Conservation (phyloP, 495 filamentous ascomycete genomes). For the Parathielavia appendiculata region DNA sequence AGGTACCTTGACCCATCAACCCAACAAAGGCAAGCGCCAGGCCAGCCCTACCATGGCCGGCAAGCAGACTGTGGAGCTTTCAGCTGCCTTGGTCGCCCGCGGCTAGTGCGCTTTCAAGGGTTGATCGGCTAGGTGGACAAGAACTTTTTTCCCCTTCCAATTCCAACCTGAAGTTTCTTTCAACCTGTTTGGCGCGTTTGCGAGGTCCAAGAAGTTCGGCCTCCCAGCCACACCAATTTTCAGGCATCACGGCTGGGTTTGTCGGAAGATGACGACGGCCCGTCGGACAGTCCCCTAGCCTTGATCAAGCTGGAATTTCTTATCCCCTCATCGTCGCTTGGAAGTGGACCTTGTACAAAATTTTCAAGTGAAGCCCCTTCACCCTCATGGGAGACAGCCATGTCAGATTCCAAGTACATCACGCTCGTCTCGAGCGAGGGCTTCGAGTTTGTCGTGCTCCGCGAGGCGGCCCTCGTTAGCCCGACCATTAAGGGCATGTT, state of each 20-base stretch:
- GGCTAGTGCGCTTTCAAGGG: constrained; percentile 19
- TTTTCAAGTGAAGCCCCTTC: constrained; percentile 8
- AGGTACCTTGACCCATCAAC: not conserved
- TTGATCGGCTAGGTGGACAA: constrained; percentile 8
- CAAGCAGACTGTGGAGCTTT: constrained; percentile 18
- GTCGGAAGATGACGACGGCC: not conserved
- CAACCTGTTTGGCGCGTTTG: constrained; percentile 7
- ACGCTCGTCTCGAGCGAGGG: constrained; percentile 83
- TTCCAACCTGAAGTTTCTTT: constrained; percentile 1
- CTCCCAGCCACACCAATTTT: not conserved
- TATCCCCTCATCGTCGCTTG: not conserved
- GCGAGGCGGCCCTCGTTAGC: constrained; percentile 68
- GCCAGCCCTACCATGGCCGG: constrained; percentile 13
- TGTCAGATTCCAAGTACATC: constrained; percentile 57
- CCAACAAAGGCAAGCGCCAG: constrained; percentile 11
- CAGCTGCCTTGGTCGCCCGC: constrained; percentile 17
- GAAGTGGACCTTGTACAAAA: not conserved
- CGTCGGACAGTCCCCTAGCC: not conserved
- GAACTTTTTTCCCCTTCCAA: constrained; percentile 1
- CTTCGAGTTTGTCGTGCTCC: constrained; percentile 80
- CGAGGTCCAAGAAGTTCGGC: not conserved
- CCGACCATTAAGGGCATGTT: constrained; percentile 81
- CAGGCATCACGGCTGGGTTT: not conserved
- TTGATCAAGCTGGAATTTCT: not conserved
- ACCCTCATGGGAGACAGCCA: constrained; percentile 8